Percentiles rank a stretch among this genome's conserved stretches.
These are phyloP conservation scores for Fusarium udum DNA, from an alignment of 2,329 filamentous ascomycete genomes.

Conservation along the genomic window DNA sequence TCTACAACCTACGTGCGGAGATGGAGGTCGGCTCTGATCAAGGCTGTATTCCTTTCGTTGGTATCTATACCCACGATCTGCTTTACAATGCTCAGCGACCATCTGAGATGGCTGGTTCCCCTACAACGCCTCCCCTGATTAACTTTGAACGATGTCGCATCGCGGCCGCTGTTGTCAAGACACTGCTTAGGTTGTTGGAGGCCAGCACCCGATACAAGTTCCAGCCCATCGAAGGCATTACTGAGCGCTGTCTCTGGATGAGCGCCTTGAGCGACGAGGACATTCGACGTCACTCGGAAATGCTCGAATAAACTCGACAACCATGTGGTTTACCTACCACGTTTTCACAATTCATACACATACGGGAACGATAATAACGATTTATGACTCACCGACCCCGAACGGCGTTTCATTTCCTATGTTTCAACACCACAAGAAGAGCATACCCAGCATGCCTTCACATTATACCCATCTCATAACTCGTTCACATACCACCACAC, in stretches of 20 bases:
- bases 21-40: constrained; percentile 76
- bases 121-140: constrained; percentile 73
- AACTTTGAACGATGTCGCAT: constrained; percentile 86
- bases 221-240: constrained; percentile 77
- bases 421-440: constrained; percentile 31
- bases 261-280: constrained; percentile 80
- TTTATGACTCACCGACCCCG: constrained; percentile 33
- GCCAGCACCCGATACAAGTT: constrained; percentile 80
- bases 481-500: not conserved
- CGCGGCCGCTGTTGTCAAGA: constrained; percentile 81
- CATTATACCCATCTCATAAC: constrained; percentile 28
- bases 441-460: constrained; percentile 34
- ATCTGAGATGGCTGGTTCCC: constrained; percentile 75
- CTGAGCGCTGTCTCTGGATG: constrained; percentile 87
- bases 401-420: constrained; percentile 32
- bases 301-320: constrained; percentile 51
- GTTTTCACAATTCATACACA: constrained; percentile 3
- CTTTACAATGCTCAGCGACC: constrained; percentile 84
- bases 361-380: constrained; percentile 27
- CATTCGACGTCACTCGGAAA: constrained; percentile 66
- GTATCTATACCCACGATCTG: constrained; percentile 83
- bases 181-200: constrained; percentile 79
- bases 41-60: constrained; percentile 86
- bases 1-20: constrained; percentile 77
- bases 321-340: not conserved